phyloP scores from a whole-genome alignment of 2,329 filamentous ascomycete genomes.

The Aspergillus vadensis region DNA sequence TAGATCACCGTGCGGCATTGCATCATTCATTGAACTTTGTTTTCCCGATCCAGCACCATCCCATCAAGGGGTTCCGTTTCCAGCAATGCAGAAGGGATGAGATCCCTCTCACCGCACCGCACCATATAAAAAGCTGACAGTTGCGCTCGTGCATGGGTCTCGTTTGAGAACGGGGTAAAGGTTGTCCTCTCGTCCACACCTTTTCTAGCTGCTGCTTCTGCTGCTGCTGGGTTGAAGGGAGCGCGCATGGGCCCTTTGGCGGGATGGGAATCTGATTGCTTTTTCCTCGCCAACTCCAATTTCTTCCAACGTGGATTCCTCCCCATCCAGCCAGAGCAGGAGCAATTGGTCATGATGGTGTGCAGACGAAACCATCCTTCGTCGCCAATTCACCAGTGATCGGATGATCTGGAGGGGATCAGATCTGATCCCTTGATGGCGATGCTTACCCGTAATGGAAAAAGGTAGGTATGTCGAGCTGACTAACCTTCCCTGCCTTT shows the following conservation, averaged over 20 bases:
- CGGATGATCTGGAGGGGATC: too few relatives aligned
- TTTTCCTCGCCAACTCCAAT: background rate
- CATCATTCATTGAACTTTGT: slow-evolving; percentile 3
- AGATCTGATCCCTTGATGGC: background rate
- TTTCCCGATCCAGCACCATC: background rate
- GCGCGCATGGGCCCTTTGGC: background rate
- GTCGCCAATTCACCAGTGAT: too few relatives aligned
- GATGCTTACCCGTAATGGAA: background rate
- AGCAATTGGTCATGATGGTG: too few relatives aligned
- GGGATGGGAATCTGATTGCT: background rate
- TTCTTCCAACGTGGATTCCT: slow-evolving; percentile 2
- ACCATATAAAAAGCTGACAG: too few relatives aligned
- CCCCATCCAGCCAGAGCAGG: background rate
- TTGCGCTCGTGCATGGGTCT: too few relatives aligned
- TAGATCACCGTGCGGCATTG: background rate
- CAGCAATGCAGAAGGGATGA: too few relatives aligned
- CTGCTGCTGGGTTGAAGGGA: background rate
- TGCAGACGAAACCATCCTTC: too few relatives aligned
- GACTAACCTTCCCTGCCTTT: background rate
- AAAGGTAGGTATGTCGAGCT: background rate
- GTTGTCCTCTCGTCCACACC: background rate
- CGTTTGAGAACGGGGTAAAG: too few relatives aligned
- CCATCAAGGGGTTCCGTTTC: too few relatives aligned
- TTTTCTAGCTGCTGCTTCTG: too few relatives aligned
- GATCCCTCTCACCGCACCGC: too few relatives aligned